phyloP scores from a whole-genome alignment of 73 alveolate genomes.

The Urostyla sp. region DNA sequence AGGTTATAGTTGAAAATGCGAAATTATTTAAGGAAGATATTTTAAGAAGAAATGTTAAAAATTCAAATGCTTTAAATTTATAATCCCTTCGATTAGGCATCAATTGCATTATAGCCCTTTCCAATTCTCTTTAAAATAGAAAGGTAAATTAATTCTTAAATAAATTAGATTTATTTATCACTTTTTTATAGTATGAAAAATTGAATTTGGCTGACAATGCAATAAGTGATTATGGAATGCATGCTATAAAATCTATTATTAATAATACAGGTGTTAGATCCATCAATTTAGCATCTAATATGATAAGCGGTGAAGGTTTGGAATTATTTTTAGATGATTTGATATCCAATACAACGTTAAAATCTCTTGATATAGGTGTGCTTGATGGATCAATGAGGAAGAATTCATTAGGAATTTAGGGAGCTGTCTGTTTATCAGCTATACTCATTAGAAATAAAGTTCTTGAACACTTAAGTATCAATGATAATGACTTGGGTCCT shows the following conservation, averaged over 20 bases:
- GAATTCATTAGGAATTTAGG: conserved; percentile 94
- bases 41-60: conserved; percentile 86
- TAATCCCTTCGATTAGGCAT: conserved; percentile 93
- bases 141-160: conserved; percentile 45
- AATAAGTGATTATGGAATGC: conserved; percentile 97
- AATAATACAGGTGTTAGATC: conserved; percentile 79
- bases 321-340: conserved; percentile 93
- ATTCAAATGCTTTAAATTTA: conserved; percentile 84
- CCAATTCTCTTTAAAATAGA: conserved; percentile 81
- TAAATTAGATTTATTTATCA: background rate
- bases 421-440: conserved; percentile 95
- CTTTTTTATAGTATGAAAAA: conserved; percentile 61
- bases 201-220: conserved; percentile 95
- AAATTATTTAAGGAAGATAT: conserved; percentile 94
- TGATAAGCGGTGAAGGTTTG: conserved; percentile 96
- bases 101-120: conserved; percentile 91
- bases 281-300: conserved; percentile 92
- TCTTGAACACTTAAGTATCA: conserved; percentile 86
- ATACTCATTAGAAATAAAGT: conserved; percentile 86
- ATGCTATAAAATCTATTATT: conserved; percentile 89
- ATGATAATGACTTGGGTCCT: conserved; percentile 95
- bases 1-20: conserved; percentile 80
- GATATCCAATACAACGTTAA: conserved; percentile 79
- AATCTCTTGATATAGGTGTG: conserved; percentile 93
- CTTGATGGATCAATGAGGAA: conserved; percentile 95